These are phyloP conservation scores for Sporisorium graminicola DNA, from an alignment of 1,284 basidiomycete genomes.

Conservation along the genomic window DNA sequence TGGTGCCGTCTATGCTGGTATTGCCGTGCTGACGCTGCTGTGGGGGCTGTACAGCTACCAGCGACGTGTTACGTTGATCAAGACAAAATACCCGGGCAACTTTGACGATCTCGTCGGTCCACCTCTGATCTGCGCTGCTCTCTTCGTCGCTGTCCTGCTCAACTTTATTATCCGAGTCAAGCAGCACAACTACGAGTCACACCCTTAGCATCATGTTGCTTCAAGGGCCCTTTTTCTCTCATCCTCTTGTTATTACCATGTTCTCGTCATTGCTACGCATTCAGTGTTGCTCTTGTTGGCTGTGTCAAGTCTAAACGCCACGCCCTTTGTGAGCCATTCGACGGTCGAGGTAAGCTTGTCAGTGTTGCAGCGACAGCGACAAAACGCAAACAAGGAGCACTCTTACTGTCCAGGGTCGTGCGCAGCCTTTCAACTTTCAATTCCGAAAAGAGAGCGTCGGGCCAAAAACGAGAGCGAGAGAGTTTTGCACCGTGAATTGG, in stretches of 20 bases:
- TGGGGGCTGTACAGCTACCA: conserved; percentile 92
- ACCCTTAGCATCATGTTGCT: too few species aligned
- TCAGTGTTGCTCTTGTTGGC: too few species aligned
- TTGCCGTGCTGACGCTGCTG: conserved; percentile 72
- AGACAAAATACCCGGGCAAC: conserved; percentile 87
- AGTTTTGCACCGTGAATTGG: too few species aligned
- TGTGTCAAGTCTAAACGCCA: too few species aligned
- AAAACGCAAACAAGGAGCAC: too few species aligned
- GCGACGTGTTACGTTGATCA: conserved; percentile 89
- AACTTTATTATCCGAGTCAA: conserved; percentile 67
- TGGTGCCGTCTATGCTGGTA: conserved; percentile 84
- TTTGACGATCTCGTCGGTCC: conserved; percentile 73
- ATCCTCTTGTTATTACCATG: background rate
- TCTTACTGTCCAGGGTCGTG: background rate
- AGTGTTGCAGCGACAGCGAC: too few species aligned
- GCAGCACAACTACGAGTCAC: conserved; percentile 46
- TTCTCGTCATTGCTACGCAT: too few species aligned
- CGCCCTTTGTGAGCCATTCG: too few species aligned
- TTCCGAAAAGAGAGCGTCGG: too few species aligned
- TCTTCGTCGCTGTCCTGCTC: conserved; percentile 66
- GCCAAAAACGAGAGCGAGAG: too few species aligned
- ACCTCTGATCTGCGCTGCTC: conserved; percentile 64
- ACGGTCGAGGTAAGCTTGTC: background rate
- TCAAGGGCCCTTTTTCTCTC: too few species aligned
- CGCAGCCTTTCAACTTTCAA: background rate